Base-by-base conservation (phyloP, 2,329 filamentous ascomycete genomes). In the Fusarium irregulare region DNA sequence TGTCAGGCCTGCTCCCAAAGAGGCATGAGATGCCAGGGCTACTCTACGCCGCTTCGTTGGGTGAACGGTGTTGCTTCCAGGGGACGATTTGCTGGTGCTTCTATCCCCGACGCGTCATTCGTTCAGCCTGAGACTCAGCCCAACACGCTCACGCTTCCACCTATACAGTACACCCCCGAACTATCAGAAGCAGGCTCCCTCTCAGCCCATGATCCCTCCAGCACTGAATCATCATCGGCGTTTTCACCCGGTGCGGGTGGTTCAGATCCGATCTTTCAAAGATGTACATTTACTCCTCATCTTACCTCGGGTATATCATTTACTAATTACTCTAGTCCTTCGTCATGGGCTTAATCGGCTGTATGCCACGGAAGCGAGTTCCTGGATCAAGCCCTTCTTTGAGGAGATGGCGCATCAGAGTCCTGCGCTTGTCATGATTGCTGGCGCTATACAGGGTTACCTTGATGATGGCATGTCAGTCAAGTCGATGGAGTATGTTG, bases 21-120 rank as follows among this genome's bases (percentile, higher is more conserved):
- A 21, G 69, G 71, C 23, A 64, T 74, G 41, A 49, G 45, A 44
- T 75, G 73, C 49, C 64, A 72, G 28, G 73, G 73, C 18, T 75
- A 75, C 51, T 60, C 64, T 25, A 64, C 71, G 13, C 57, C 73
- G 11, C 46, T 75, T 20, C 58, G 73, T 7, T 75, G 73, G 73
- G 70, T 74, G 18, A 73, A 73, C 49, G 73, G 71, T 18, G 71
- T 75, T 23, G 73, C 73, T 23, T 70, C 72, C 18, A 67, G 73
- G 49, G 73, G 73, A 7, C 65, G 73, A 10, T 71, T 75, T 30
- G 73, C 73, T 10, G 73, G 73, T 14, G 73, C 67, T 0, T 57
- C 73, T 11, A 45, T 55, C 10, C 72, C 72, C 28, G 72, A 74
- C 48, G 40, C 56, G 30, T 46, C 51, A 32, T 23, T 59, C 18